Base-by-base conservation (phyloP, 2,329 filamentous ascomycete species). In the Cladophialophora exuberans region DNA sequence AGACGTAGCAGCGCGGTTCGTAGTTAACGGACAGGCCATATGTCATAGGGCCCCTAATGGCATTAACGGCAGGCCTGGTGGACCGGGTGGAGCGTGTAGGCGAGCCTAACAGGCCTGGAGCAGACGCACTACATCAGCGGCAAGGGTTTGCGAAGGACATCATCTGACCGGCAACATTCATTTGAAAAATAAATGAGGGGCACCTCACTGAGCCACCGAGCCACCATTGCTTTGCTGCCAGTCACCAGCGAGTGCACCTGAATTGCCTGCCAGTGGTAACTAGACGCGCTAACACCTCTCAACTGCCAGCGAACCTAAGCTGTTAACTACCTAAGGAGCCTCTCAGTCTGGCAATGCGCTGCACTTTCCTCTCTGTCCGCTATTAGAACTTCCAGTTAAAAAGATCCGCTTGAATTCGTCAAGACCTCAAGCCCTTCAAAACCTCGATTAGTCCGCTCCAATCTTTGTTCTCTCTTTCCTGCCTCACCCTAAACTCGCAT, bases 81-180 rank as follows among this genome's bases (percentile, higher is more conserved):
- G 48, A 51, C 18, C 13, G 6, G 36, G 53, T 56, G 53, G 53
- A 50, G 50, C 53, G 22, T 15, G 33, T 31, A 41, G 48, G 48
- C 48, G 48, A 51, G 48, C 48, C 48, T 51, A 52, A 43, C 49
- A 46, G 52, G 48, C 48, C 36, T 59, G 56, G 56, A 54, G 41
- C 45, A 45, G 33, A 50, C 46, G 45, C 54, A 45, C 26, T 54
- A 36, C 47, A 59, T 38, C 52, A 45, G 42, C 39, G 44, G 30
- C 49, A 51, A 45, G 43, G 48, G 33, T 42, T 52, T 46, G 47
- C 36, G 46, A 56, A 22, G 45, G 53, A 50, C 51, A 57, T 60
- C 57, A 60, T 60, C 57, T 60, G 57, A 60, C 57, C 57, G 54
- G 46, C 53, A 41, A 38, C 54, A 35, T 48, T 39, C 46, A 51